Percentiles rank a stretch among this genome's conserved stretches.
Evolutionary conservation across 2,329 filamentous ascomycete genomes (phyloP).

Genomic region (Claviceps purpurea): DNA sequence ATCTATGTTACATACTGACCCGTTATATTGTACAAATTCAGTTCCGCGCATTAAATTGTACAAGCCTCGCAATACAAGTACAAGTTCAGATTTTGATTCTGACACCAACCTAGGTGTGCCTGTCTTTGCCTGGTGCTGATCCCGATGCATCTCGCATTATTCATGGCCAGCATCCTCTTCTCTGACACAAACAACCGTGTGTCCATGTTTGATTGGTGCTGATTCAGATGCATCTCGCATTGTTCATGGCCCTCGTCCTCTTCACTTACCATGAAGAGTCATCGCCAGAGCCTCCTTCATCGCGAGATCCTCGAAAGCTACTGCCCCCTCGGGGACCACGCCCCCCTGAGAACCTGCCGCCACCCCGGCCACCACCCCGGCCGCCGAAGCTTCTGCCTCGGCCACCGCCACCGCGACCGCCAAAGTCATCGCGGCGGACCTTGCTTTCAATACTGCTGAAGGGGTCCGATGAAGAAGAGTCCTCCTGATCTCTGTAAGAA

Average conservation of each 20-base stretch:
- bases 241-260: neutral
- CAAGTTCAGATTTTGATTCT: neutral
- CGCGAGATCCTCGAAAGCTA: neutral
- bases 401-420: constrained; percentile 10
- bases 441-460: constrained; percentile 16
- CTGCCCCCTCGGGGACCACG: neutral
- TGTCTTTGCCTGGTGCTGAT: neutral
- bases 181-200: neutral
- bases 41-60: neutral
- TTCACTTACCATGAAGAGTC: constrained; percentile 2
- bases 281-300: neutral
- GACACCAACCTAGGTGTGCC: neutral
- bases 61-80: neutral
- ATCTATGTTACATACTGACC: constrained; percentile 2
- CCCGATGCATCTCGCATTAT: neutral
- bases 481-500: constrained; percentile 5
- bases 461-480: constrained; percentile 11
- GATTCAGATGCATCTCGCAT: neutral
- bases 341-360: constrained; percentile 2
- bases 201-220: neutral
- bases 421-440: constrained; percentile 14
- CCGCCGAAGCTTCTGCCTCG: constrained; percentile 7
- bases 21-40: constrained; percentile 3
- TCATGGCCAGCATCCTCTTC: neutral
- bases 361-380: constrained; percentile 8